phyloP scores from a whole-genome alignment of 208 protist genomes.

The Wallacemonas sp. region DNA sequence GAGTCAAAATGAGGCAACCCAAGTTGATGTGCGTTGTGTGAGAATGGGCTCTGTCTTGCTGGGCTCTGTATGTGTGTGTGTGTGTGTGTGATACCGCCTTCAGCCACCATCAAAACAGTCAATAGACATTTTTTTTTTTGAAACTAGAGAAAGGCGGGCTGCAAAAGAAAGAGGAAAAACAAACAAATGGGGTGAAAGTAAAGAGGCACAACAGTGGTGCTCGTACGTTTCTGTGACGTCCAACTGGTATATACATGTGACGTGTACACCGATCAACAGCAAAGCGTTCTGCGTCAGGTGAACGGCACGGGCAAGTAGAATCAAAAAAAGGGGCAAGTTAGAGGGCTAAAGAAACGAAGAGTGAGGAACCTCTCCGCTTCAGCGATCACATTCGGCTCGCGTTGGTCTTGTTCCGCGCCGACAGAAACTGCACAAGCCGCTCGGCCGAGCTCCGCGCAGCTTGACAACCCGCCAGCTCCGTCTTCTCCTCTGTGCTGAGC shows the following conservation, averaged over 20 bases:
- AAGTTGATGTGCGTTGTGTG: no score
- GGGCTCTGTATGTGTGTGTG: neutral
- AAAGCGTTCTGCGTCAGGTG: no score
- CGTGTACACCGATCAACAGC: no score
- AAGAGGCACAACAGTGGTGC: no score
- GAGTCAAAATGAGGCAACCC: no score
- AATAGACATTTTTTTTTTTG: no score
- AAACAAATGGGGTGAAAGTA: no score
- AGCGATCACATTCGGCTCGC: neutral
- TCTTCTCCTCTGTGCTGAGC: slow-evolving; percentile 10
- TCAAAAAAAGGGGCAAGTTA: slow-evolving; percentile 8
- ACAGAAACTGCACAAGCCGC: slow-evolving; percentile 28
- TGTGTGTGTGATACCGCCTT: neutral
- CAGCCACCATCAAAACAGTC: neutral
- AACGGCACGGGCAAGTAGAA: neutral
- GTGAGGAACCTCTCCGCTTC: neutral
- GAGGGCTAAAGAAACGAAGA: neutral
- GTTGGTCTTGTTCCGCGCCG: slow-evolving; percentile 13
- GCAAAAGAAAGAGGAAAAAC: no score
- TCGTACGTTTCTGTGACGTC: no score
- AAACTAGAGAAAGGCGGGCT: no score
- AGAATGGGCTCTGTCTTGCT: no score
- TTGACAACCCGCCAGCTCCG: slow-evolving; percentile 21
- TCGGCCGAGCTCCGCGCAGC: slow-evolving; percentile 3
- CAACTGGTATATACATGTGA: no score